phyloP scores from a whole-genome alignment of 352 stramenopile species.

The Pythium biforme region DNA sequence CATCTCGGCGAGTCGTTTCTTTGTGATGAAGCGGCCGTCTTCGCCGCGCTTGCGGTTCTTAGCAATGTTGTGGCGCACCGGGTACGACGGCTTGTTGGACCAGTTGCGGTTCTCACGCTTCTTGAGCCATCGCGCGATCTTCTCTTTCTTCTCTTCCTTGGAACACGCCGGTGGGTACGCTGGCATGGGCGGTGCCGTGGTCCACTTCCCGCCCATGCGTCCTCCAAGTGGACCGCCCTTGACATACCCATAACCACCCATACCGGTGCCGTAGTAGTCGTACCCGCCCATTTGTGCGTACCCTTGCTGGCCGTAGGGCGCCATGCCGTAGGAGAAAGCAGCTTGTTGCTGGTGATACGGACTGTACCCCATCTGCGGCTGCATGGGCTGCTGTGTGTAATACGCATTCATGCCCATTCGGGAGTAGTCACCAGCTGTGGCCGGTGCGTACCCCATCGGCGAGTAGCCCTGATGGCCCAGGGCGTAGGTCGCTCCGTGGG shows the following conservation, averaged over 20 bases:
- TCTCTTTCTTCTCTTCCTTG: conserved; percentile 83
- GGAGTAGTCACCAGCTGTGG: conserved; percentile 24
- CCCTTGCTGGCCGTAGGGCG: conserved; percentile 49
- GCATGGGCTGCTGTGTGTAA: conserved; percentile 16
- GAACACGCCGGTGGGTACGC: conserved; percentile 76
- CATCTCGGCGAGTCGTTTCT: conserved; percentile 71
- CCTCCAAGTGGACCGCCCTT: conserved; percentile 40
- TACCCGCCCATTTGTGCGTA: conserved; percentile 37
- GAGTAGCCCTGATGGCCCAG: conserved; percentile 18
- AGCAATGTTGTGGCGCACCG: conserved; percentile 78
- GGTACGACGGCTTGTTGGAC: conserved; percentile 85
- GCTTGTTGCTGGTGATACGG: conserved; percentile 26
- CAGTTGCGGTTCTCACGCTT: conserved; percentile 84
- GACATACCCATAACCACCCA: conserved; percentile 40
- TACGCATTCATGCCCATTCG: conserved; percentile 32
- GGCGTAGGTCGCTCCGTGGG: conserved; percentile 7
- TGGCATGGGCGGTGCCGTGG: conserved; percentile 62
- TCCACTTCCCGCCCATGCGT: conserved; percentile 64
- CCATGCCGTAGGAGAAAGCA: conserved; percentile 33
- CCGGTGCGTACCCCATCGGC: conserved; percentile 21
- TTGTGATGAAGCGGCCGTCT: conserved; percentile 82
- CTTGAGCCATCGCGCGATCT: conserved; percentile 82
- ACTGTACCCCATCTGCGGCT: conserved; percentile 21
- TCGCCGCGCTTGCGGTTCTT: conserved; percentile 82
- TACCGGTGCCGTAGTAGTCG: conserved; percentile 53